A percentile compares a stretch with the other conserved stretches of the same genome.
phyloP scores from a whole-genome alignment of 2,329 filamentous ascomycete species.

The Ceratocystis cacaofunesta region DNA sequence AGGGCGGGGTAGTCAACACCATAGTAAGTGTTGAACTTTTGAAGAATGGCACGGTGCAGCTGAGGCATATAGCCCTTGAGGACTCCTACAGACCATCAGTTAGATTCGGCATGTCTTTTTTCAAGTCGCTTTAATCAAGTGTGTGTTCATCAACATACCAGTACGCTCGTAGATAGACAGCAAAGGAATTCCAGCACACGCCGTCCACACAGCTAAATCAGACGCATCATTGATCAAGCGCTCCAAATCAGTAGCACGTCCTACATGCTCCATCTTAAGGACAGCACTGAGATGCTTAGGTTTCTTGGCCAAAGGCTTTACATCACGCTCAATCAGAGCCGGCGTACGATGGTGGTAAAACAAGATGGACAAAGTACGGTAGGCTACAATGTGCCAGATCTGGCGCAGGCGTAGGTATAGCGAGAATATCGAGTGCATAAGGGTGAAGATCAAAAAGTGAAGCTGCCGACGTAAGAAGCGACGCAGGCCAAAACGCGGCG shows the following conservation, averaged over 20 bases:
- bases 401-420: conserved; percentile 73
- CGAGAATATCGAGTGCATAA: conserved; percentile 71
- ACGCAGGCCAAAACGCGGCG: conserved; percentile 40
- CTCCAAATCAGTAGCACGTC: conserved; percentile 58
- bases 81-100: conserved; percentile 41
- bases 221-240: conserved; percentile 78
- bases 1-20: conserved; percentile 59
- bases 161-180: conserved; percentile 86
- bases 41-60: conserved; percentile 62
- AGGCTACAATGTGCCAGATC: conserved; percentile 61
- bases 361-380: conserved; percentile 65
- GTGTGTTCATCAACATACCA: conserved; percentile 37
- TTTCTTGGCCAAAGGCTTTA: conserved; percentile 55
- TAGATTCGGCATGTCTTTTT: background rate
- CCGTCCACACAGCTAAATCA: conserved; percentile 86
- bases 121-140: background rate
- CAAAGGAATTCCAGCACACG: conserved; percentile 72
- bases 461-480: conserved; percentile 48
- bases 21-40: conserved; percentile 77
- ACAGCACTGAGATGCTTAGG: conserved; percentile 83
- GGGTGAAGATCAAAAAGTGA: conserved; percentile 49
- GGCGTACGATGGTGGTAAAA: conserved; percentile 95
- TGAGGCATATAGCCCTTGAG: conserved; percentile 82
- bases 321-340: conserved; percentile 78
- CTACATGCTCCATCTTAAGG: conserved; percentile 56